Evolutionary conservation across 139 green algal genomes (phyloP).

Genomic region (Volvox reticuliferus): DNA sequence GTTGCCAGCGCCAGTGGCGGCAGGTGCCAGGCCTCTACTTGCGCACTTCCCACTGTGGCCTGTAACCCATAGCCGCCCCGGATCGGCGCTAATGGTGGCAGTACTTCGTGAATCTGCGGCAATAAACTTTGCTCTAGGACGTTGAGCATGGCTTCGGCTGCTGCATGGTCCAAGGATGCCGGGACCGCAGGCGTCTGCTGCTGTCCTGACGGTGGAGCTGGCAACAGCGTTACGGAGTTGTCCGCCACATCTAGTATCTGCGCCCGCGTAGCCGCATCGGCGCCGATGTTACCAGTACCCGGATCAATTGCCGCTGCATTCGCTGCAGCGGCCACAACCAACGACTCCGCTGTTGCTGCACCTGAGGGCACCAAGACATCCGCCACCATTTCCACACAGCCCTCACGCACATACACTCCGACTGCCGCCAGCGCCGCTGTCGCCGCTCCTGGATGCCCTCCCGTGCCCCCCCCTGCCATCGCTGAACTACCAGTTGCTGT

Average conservation of each 20-base stretch:
- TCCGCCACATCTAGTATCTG: neutral
- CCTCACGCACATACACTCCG: slow-evolving; percentile 45
- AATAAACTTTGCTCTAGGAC: slow-evolving; percentile 26
- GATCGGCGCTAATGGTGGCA: neutral
- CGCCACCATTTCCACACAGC: slow-evolving; percentile 36
- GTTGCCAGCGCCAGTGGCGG: neutral
- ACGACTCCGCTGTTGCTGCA: neutral
- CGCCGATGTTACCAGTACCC: neutral
- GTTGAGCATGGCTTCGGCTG: slow-evolving; percentile 13
- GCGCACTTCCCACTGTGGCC: neutral
- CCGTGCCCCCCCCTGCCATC: neutral
- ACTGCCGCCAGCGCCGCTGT: neutral
- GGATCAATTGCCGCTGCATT: neutral
- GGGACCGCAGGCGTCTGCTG: neutral
- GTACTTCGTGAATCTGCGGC: neutral
- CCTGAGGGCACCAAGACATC: slow-evolving; percentile 24
- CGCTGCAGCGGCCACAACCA: neutral
- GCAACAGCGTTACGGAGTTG: neutral
- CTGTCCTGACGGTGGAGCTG: neutral
- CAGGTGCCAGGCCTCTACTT: neutral
- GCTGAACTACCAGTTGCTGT: neutral
- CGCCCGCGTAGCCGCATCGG: neutral
- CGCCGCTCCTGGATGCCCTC: neutral
- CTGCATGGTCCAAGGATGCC: neutral
- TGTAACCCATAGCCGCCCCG: neutral